phyloP scores from a whole-genome alignment of 2,329 filamentous ascomycete species.

The Teratosphaeriaceae sp. region DNA sequence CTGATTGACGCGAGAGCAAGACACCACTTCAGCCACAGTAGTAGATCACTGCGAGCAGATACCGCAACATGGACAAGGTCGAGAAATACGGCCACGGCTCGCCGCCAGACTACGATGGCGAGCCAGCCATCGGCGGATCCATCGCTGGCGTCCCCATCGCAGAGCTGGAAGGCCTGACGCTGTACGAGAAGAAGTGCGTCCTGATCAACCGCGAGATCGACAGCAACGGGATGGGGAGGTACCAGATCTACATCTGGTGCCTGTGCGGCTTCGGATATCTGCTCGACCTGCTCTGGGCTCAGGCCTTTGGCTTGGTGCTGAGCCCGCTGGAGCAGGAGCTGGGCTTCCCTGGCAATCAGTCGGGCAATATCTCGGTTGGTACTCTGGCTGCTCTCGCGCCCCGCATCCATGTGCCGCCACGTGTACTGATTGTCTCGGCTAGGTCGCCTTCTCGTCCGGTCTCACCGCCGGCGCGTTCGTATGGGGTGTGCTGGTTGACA shows the following conservation, averaged over 20 bases:
- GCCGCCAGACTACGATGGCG: too few relatives aligned
- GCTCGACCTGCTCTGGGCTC: conserved; percentile 52
- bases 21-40: too few relatives aligned
- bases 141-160: not conserved
- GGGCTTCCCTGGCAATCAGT: conserved; percentile 39
- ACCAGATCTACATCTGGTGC: conserved; percentile 46
- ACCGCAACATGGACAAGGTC: too few relatives aligned
- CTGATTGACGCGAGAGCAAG: too few relatives aligned
- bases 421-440: conserved; percentile 2
- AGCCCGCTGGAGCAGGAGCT: conserved; percentile 51
- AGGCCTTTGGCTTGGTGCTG: conserved; percentile 51
- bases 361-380: conserved; percentile 45
- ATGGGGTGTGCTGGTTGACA: conserved; percentile 51
- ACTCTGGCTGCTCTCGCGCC: conserved; percentile 4
- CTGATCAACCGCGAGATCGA: conserved; percentile 46
- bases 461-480: conserved; percentile 50
- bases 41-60: too few relatives aligned
- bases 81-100: too few relatives aligned
- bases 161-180: conserved; percentile 24
- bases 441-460: conserved; percentile 46
- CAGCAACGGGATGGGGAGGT: conserved; percentile 46
- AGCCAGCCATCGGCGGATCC: too few relatives aligned
- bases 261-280: conserved; percentile 51
- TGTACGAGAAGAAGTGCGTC: conserved; percentile 40
- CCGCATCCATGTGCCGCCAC: not conserved